Conservation (phyloP, 495 filamentous ascomycete genomes). For the Xeromyces bisporus region DNA sequence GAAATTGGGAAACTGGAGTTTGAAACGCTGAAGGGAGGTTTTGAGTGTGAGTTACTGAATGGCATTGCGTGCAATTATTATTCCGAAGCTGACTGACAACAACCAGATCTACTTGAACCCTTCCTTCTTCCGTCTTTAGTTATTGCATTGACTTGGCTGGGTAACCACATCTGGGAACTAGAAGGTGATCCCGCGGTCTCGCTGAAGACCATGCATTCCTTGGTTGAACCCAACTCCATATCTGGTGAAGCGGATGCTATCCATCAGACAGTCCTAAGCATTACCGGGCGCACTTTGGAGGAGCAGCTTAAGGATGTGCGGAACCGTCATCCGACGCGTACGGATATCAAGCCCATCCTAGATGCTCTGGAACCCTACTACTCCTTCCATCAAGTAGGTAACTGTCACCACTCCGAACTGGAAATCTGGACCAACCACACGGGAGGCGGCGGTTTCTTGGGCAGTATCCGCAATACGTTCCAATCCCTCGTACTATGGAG, state of each 20-base stretch:
- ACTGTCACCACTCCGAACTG: conserved; percentile 52
- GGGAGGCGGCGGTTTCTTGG: conserved; percentile 37
- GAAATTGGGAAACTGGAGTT: conserved; percentile 52
- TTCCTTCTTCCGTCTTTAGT: conserved; percentile 82
- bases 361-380: conserved; percentile 52
- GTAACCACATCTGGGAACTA: conserved; percentile 61
- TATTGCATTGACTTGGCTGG: conserved; percentile 62
- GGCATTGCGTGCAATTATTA: neutral
- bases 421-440: conserved; percentile 53
- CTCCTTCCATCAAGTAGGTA: conserved; percentile 45
- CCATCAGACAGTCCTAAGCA: conserved; percentile 67
- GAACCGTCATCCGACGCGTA: conserved; percentile 45
- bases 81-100: neutral
- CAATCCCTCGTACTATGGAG: conserved; percentile 60
- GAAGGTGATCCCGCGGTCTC: conserved; percentile 45
- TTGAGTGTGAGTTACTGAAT: conserved; percentile 53
- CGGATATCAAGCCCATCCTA: conserved; percentile 56
- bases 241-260: conserved; percentile 67
- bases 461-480: conserved; percentile 46
- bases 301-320: conserved; percentile 58
- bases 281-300: conserved; percentile 62
- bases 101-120: conserved; percentile 62
- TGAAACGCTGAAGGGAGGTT: conserved; percentile 67
- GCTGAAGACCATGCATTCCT: conserved; percentile 51
- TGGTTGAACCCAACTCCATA: conserved; percentile 59